These are phyloP conservation scores for Exophiala spinifera DNA, from an alignment of 2,329 filamentous ascomycete species.

Conservation along the genomic window DNA sequence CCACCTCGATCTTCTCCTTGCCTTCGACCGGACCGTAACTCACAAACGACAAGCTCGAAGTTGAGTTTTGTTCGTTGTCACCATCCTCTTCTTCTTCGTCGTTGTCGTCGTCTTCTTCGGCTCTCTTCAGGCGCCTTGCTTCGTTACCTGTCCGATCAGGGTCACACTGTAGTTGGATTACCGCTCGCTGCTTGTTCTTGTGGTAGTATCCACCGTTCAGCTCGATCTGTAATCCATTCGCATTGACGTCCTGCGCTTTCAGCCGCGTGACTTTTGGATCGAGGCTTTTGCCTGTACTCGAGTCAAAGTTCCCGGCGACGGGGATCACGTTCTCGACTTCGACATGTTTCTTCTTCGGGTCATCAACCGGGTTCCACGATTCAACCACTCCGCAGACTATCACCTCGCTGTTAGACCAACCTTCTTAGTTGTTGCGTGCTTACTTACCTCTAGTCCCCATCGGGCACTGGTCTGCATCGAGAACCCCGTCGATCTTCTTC, in stretches of 20 bases:
- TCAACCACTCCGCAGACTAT: slow-evolving; percentile 27
- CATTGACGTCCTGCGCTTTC: slow-evolving; percentile 61
- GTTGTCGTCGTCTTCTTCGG: slow-evolving; percentile 34
- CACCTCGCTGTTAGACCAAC: slow-evolving; percentile 9
- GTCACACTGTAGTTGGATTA: slow-evolving; percentile 85
- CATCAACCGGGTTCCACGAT: slow-evolving; percentile 27
- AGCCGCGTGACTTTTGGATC: slow-evolving; percentile 66
- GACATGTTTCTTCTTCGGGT: slow-evolving; percentile 29
- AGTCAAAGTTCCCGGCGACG: slow-evolving; percentile 33
- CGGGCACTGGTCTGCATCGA: slow-evolving; percentile 61
- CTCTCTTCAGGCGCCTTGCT: slow-evolving; percentile 28
- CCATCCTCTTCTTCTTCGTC: slow-evolving; percentile 30
- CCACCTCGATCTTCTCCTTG: slow-evolving; percentile 51
- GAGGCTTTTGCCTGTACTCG: slow-evolving; percentile 52
- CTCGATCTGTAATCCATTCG: slow-evolving; percentile 69
- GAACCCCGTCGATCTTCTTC: slow-evolving; percentile 56
- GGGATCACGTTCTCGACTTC: slow-evolving; percentile 31
- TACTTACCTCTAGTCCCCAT: slow-evolving; percentile 63
- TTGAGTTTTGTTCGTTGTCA: slow-evolving; percentile 28
- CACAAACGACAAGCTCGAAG: slow-evolving; percentile 69
- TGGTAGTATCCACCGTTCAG: slow-evolving; percentile 58
- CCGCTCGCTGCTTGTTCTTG: slow-evolving; percentile 63
- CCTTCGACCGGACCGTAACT: slow-evolving; percentile 61
- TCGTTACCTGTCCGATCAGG: slow-evolving; percentile 65
- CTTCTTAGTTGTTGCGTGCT: not conserved